These are phyloP conservation scores for Cicer chorassanicum DNA, from an alignment of 306 rosid genomes.

Conservation along the genomic window DNA sequence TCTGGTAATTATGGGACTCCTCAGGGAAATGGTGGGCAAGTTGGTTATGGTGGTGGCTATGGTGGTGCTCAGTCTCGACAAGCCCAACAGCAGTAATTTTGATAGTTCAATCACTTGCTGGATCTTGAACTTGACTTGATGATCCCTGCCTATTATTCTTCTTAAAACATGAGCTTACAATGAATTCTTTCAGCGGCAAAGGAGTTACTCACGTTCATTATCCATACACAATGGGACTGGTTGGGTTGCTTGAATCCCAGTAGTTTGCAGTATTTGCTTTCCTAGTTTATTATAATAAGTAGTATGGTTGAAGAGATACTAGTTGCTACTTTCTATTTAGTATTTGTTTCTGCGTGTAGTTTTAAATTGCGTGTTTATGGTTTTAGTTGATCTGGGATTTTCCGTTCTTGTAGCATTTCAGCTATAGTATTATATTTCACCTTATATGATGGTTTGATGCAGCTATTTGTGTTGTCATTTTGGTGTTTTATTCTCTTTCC, in stretches of 20 bases:
- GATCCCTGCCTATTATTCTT: slow-evolving; percentile 44
- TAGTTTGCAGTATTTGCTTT: slow-evolving; percentile 86
- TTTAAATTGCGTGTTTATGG: slow-evolving; percentile 72
- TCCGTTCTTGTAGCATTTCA: slow-evolving; percentile 64
- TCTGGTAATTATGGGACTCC: slow-evolving; percentile 79
- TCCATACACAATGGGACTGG: slow-evolving; percentile 79
- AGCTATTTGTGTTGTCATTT: slow-evolving; percentile 47
- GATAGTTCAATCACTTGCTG: slow-evolving; percentile 52
- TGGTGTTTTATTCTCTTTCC: slow-evolving; percentile 34
- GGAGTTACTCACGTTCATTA: slow-evolving; percentile 58
- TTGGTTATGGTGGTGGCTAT: slow-evolving; percentile 74
- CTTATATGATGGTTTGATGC: slow-evolving; percentile 68
- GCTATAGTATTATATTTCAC: slow-evolving; percentile 60
- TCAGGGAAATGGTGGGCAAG: slow-evolving; percentile 76
- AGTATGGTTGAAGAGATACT: slow-evolving; percentile 71
- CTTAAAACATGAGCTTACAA: slow-evolving; percentile 50
- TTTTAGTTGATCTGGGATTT: slow-evolving; percentile 64
- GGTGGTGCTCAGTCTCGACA: slow-evolving; percentile 77
- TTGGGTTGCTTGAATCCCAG: slow-evolving; percentile 96
- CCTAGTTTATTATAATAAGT: slow-evolving; percentile 87
- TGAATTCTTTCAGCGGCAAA: slow-evolving; percentile 60
- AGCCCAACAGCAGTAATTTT: slow-evolving; percentile 79
- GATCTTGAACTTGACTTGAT: slow-evolving; percentile 51
- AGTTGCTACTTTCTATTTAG: slow-evolving; percentile 72
- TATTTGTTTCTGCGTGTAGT: slow-evolving; percentile 74